Percentiles rank a stretch among this genome's conserved stretches.
phyloP scores from a whole-genome alignment of 495 filamentous ascomycete species.

The Aspergillus sclerotiicarbonarius region DNA sequence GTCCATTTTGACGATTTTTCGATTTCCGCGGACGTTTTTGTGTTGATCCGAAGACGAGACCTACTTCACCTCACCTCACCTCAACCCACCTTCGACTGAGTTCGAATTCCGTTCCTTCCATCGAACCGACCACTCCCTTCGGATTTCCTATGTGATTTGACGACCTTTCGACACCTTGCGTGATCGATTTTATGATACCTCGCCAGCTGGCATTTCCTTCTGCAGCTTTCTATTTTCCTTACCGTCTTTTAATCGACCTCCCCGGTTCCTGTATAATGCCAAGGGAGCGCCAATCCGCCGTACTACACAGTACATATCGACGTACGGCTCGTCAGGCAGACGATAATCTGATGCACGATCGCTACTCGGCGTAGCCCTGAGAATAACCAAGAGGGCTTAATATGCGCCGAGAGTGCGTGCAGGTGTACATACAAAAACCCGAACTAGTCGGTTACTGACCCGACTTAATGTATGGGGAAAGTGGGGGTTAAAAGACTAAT shows the following conservation, averaged over 20 bases:
- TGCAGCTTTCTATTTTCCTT: conserved; percentile 22
- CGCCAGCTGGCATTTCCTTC: conserved; percentile 31
- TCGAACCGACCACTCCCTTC: conserved; percentile 17
- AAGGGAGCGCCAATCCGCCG: conserved; percentile 27
- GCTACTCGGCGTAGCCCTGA: conserved; percentile 11
- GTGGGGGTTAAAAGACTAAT: conserved; percentile 34
- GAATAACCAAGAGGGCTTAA: conserved; percentile 8
- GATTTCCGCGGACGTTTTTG: background rate
- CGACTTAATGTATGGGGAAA: conserved; percentile 29
- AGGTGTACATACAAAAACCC: conserved; percentile 39
- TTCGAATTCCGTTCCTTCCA: conserved; percentile 1
- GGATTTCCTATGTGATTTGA: conserved; percentile 33
- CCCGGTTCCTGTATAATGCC: conserved; percentile 34
- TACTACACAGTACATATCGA: conserved; percentile 31
- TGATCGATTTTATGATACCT: conserved; percentile 26
- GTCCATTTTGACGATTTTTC: conserved; percentile 12
- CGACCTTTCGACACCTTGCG: conserved; percentile 19
- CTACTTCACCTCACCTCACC: background rate
- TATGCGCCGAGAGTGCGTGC: conserved; percentile 25
- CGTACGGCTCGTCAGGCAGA: conserved; percentile 21
- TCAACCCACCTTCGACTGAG: conserved; percentile 14
- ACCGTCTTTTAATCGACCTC: conserved; percentile 40
- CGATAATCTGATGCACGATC: conserved; percentile 24
- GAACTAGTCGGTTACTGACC: conserved; percentile 23
- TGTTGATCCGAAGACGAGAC: background rate